Evolutionary conservation across 176 grass and related monocot genomes (phyloP).

Genomic region (Carex parvula): DNA sequence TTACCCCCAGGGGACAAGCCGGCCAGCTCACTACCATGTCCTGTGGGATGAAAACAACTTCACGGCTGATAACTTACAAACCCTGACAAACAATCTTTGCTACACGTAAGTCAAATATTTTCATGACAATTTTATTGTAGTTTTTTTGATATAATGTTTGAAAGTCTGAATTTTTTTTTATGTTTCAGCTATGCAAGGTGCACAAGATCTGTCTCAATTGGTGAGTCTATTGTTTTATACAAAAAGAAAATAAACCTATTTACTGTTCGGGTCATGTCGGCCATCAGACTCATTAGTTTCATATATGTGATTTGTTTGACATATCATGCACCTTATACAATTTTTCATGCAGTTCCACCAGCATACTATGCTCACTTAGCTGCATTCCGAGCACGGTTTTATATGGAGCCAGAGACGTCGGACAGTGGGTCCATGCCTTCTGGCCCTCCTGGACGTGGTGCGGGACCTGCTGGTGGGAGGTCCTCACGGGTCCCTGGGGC

Average conservation of each 20-base stretch:
- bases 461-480: neutral
- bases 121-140: neutral
- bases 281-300: neutral
- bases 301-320: neutral
- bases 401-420: constrained; percentile 70
- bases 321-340: neutral
- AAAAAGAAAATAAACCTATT: neutral
- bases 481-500: constrained; percentile 26
- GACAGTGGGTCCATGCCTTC: constrained; percentile 45
- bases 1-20: constrained; percentile 59
- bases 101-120: constrained; percentile 58
- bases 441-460: constrained; percentile 35
- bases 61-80: constrained; percentile 72
- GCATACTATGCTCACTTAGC: constrained; percentile 87
- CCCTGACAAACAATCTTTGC: constrained; percentile 83
- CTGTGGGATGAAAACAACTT: constrained; percentile 97
- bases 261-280: neutral
- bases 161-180: neutral
- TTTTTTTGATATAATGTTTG: neutral
- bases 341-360: constrained; percentile 54
- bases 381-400: constrained; percentile 80
- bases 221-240: constrained; percentile 28
- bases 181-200: constrained; percentile 70
- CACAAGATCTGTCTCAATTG: constrained; percentile 82
- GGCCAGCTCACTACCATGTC: constrained; percentile 91